Conservation (phyloP, 2,329 filamentous ascomycete species). For the Nigrospora oryzae region DNA sequence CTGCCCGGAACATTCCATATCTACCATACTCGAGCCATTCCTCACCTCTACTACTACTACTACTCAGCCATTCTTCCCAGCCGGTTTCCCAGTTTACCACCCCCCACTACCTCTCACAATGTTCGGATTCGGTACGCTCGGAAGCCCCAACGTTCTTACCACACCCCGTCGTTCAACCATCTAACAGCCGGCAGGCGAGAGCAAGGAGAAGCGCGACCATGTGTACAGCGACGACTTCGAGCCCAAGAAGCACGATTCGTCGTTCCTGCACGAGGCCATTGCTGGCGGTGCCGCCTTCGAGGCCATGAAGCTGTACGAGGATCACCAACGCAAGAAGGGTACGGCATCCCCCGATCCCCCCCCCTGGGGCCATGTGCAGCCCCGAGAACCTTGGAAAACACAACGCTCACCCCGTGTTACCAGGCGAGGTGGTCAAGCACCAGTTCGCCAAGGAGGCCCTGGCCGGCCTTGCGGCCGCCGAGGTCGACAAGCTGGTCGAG, state of each 20-base stretch:
- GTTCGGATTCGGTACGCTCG: conserved; percentile 21
- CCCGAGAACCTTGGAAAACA: not conserved
- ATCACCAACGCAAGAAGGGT: conserved; percentile 64
- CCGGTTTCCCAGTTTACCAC: no score
- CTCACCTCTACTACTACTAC: no score
- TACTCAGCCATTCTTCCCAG: no score
- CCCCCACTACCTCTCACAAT: conserved; percentile 9
- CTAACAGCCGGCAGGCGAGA: conserved; percentile 23
- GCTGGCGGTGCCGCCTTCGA: conserved; percentile 71
- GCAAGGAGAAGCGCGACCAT: conserved; percentile 32
- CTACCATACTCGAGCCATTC: no score
- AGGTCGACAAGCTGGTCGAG: conserved; percentile 70
- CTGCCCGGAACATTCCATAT: no score
- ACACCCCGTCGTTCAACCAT: not conserved
- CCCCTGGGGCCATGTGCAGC: not conserved
- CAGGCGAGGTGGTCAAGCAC: conserved; percentile 64
- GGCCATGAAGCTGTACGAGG: conserved; percentile 73
- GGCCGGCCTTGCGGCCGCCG: conserved; percentile 62
- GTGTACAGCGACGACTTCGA: conserved; percentile 25
- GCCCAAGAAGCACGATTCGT: conserved; percentile 42
- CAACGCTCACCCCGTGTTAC: not conserved
- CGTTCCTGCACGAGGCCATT: conserved; percentile 64
- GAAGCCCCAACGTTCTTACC: not conserved
- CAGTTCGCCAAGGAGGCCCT: conserved; percentile 71
- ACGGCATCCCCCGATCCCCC: conserved; percentile 15